A percentile compares a stretch with the other conserved stretches of the same genome.
Evolutionary conservation across 371 early-diverging fungal genomes (phyloP).

Genomic region (Haplosporangium sp.): DNA sequence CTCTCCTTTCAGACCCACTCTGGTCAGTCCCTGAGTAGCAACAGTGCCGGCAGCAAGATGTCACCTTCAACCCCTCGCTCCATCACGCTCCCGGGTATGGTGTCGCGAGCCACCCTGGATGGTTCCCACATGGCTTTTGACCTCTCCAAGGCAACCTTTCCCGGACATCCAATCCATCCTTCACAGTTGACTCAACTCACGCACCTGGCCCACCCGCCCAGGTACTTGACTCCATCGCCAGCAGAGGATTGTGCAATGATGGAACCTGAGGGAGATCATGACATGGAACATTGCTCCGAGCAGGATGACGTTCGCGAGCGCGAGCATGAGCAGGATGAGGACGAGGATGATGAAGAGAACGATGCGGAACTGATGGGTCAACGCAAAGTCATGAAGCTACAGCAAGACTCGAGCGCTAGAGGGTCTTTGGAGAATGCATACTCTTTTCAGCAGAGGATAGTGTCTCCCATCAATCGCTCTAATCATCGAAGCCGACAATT

Average conservation of each 20-base stretch:
- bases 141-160: slow-evolving; percentile 4
- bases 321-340: slow-evolving; percentile 32
- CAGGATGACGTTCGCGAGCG: slow-evolving; percentile 35
- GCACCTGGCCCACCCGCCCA: slow-evolving; percentile 14
- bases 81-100: slow-evolving; percentile 3
- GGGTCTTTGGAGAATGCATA: not conserved
- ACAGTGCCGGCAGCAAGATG: slow-evolving; percentile 26
- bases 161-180: not conserved
- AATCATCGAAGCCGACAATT: too few relatives aligned
- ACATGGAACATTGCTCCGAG: slow-evolving; percentile 51
- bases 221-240: slow-evolving; percentile 6
- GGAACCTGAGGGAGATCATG: slow-evolving; percentile 21
- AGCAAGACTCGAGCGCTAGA: too few relatives aligned
- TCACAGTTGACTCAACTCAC: not conserved
- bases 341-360: slow-evolving; percentile 39
- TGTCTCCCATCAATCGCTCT: too few relatives aligned
- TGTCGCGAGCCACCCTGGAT: slow-evolving; percentile 9
- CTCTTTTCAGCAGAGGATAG: not conserved
- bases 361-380: not conserved
- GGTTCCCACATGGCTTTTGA: slow-evolving; percentile 5
- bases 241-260: slow-evolving; percentile 3
- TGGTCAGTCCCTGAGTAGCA: slow-evolving; percentile 15
- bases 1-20: slow-evolving; percentile 31
- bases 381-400: too few relatives aligned
- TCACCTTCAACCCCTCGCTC: slow-evolving; percentile 40